Evolutionary conservation across 257 asterid genomes (phyloP).

Genomic region (Ilex aquifolium): DNA sequence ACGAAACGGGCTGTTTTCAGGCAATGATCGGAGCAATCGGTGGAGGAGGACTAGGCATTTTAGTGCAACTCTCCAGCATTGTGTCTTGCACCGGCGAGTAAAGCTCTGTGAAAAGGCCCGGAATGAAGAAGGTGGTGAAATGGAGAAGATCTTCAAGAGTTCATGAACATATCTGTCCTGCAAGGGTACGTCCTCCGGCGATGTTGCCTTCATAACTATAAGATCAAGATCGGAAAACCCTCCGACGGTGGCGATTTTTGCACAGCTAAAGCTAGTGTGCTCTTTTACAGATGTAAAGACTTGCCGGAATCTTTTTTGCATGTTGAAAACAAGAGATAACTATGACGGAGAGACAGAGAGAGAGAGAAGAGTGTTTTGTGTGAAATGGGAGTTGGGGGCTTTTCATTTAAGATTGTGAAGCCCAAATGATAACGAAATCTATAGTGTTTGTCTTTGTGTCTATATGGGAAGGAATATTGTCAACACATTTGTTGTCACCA

Average conservation of each 20-base stretch:
- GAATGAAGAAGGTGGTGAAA: slow-evolving; percentile 35
- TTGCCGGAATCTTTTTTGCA: slow-evolving; percentile 37
- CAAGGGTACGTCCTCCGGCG: slow-evolving; percentile 47
- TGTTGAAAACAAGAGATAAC: slow-evolving; percentile 2
- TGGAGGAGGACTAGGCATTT: slow-evolving; percentile 68
- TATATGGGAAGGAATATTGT: too few species aligned
- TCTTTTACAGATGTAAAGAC: slow-evolving; percentile 40
- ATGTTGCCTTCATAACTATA: slow-evolving; percentile 49
- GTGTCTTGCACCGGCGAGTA: slow-evolving; percentile 36
- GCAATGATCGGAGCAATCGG: slow-evolving; percentile 42
- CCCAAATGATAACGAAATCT: slow-evolving; percentile 13
- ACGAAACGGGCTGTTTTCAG: slow-evolving; percentile 27
- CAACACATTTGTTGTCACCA: neutral
- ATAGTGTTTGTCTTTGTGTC: too few species aligned
- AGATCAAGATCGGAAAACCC: slow-evolving; percentile 50
- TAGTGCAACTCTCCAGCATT: slow-evolving; percentile 59
- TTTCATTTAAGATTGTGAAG: neutral
- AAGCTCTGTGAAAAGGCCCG: slow-evolving; percentile 38
- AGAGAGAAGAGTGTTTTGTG: neutral
- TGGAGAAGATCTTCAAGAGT: slow-evolving; percentile 38
- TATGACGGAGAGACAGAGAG: neutral
- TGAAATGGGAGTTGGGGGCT: neutral
- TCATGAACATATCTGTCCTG: slow-evolving; percentile 42
- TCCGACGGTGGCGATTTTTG: slow-evolving; percentile 53
- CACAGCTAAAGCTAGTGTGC: slow-evolving; percentile 42